Percentiles rank a stretch among this genome's conserved stretches.
These are phyloP conservation scores for Blastocystis sp. DNA, from an alignment of 352 stramenopile species.

Conservation along the genomic window DNA sequence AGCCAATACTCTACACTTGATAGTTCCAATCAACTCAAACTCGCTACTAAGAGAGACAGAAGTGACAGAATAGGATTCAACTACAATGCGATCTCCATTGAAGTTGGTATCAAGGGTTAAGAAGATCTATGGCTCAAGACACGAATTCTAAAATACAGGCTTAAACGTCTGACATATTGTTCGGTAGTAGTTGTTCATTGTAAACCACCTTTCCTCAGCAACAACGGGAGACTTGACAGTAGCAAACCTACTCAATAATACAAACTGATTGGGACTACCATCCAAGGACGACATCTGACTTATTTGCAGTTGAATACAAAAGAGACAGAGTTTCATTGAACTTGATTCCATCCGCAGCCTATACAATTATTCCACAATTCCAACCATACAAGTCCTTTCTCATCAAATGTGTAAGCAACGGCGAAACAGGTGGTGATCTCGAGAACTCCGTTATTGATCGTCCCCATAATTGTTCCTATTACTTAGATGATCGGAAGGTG, in stretches of 20 bases:
- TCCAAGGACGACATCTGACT: conserved; percentile 31
- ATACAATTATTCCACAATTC: not conserved
- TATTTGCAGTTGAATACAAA: conserved; percentile 12
- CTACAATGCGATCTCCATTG: not conserved
- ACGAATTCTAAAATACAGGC: not conserved
- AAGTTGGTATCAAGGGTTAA: conserved; percentile 3
- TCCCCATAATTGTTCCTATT: conserved; percentile 57
- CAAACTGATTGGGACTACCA: not conserved
- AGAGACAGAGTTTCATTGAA: conserved; percentile 26
- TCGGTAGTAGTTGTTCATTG: conserved; percentile 43
- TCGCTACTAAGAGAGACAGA: not conserved
- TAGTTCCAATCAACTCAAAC: not conserved
- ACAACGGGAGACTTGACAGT: not conserved
- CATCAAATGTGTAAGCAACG: conserved; percentile 43
- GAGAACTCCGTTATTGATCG: conserved; percentile 42
- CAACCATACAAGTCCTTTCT: not conserved
- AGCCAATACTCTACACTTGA: not conserved
- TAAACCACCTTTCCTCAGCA: conserved; percentile 4
- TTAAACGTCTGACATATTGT: conserved; percentile 5
- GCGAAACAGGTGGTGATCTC: conserved; percentile 53
- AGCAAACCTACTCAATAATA: conserved; percentile 1
- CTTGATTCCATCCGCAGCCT: not conserved
- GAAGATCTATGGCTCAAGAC: conserved; percentile 7
- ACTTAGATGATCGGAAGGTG: not conserved
- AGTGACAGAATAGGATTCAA: conserved; percentile 21